Evolutionary conservation across 2,329 filamentous ascomycete genomes (phyloP).

Genomic region (Sporothrix inflata): DNA sequence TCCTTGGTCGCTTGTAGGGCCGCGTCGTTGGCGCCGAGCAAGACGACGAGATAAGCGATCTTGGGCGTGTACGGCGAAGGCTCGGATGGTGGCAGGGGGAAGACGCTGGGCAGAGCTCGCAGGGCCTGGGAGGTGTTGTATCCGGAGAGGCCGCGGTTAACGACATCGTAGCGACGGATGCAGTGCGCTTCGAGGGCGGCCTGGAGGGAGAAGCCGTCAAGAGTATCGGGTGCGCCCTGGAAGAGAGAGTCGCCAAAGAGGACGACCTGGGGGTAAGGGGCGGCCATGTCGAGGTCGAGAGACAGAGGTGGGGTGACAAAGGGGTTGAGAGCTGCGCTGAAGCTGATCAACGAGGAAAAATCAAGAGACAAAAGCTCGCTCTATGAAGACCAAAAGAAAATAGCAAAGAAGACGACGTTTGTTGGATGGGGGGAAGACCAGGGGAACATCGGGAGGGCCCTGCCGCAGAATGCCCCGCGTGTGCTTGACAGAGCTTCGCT

Average conservation of each 20-base stretch:
- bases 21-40: conserved; percentile 92
- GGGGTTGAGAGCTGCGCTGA: neutral
- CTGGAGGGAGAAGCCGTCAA: conserved; percentile 73
- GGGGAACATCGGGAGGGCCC: neutral
- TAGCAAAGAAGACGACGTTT: neutral
- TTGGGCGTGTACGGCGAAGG: conserved; percentile 55
- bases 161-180: conserved; percentile 76
- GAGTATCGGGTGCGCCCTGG: conserved; percentile 64
- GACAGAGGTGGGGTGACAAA: neutral
- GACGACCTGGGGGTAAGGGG: conserved; percentile 71
- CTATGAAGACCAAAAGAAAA: neutral
- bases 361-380: neutral
- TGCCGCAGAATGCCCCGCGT: conserved; percentile 7
- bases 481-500: neutral
- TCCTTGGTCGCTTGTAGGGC: conserved; percentile 65
- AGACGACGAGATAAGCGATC: conserved; percentile 71
- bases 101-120: conserved; percentile 67
- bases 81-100: conserved; percentile 59
- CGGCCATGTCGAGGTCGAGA: conserved; percentile 33
- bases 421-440: neutral
- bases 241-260: conserved; percentile 92
- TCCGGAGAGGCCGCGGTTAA: conserved; percentile 86
- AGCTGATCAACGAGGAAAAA: neutral
- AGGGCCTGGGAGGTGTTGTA: conserved; percentile 81
- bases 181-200: conserved; percentile 72